Evolutionary conservation across 2,329 filamentous ascomycete genomes (phyloP), one percentile per base, ranked within the genome.

Genomic region (Beauveria medogensis): DNA sequence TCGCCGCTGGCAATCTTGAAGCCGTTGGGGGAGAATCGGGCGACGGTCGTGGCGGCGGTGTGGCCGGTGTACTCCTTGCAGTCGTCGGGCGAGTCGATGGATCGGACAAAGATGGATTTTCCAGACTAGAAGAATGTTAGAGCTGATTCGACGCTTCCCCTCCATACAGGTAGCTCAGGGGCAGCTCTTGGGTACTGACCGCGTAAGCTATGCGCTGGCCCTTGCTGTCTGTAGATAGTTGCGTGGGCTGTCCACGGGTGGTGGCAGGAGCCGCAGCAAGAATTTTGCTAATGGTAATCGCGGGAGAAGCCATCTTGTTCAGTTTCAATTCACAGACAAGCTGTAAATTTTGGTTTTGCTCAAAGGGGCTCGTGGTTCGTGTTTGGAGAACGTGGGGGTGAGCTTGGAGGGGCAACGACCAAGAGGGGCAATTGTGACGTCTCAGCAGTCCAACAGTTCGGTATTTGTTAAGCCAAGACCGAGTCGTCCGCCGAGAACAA

Each of bases 1-100:
- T 99, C 94, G 68, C 93, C 94, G 66, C 90, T 95, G 44, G 94
- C 94, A 63, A 97, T 83, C 73, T 96, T 97, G 81, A 92, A 97
- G 64, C 93, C 92, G 52, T 90, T 96, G 6, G 94, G 94, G 2
- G 93, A 85, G 79, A 99, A 97, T 60, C 92, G 90, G 51, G 94
- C 94, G 64, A 97, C 91, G 3, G 92, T 96, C 1, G 94, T 96
- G 64, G 88, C 82, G 51, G 90, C 82, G 52, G 91, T 96, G 78
- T 99, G 94, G 68, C 89, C 88, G 16, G 88, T 95, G 77, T 97
- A 99, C 75, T 99, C 92, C 71, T 89, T 92, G 74, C 87, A 87
- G 65, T 88, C 76, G 66, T 90, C 82, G 57, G 93, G 93, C 72
- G 94, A 80, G 77, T 99, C 93, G 78, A 99, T 96, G 64, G 88